Evolutionary conservation across 1,284 basidiomycete genomes (phyloP), one percentile per base, ranked within the genome.

Genomic region (Mrakiaceae sp.): DNA sequence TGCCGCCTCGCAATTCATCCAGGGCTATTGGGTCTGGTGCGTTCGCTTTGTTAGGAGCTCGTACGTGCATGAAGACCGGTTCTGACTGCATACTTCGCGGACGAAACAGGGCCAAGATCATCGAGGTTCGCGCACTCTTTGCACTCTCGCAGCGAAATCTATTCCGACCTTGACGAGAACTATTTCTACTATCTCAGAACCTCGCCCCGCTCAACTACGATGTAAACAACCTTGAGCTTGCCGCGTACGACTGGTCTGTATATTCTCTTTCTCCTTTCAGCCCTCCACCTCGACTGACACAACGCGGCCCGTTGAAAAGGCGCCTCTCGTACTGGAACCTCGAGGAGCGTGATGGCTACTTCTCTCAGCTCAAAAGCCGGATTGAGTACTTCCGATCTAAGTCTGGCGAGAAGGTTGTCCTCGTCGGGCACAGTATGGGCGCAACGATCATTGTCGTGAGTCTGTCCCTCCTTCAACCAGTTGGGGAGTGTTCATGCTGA

Each of bases 21-120:
- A 88, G 78, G 65, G 91, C 4, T 97, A 92, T 74, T 96, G 93
- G 93, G 86, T 96, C 68, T 97, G 93, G 92, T 87, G 70, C 67
- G 79, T 73, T 63, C 58, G 64, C 43, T 7, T 40, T 27, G 27
- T 27, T 27, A 51, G 8, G 9, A 27, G 3, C 12, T 54, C 14
- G n/a, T 44, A 11, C 43, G 27, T 52, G 27, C 60, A 57, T 70
- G 16, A 49, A 12, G 8, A 60, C 44, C 5, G 14, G 43, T 39
- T 64, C 51, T 44, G 48, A 40, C 55, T 63, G 62, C 7, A 54
- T 60, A 61, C 59, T 27, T 27, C 27, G 27, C 27, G 27, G 27
- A 27, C 27, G 27, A 27, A 27, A 27, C 27, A 88, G 87, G 87
- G 84, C 88, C 3, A 94, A 94, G 77, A 89, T 97, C 63, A 85